Percentiles rank a stretch among this genome's conserved stretches.
These are phyloP conservation scores for Tylopilus plumbeoviolaceoides DNA, from an alignment of 768 basidiomycete species.

Conservation along the genomic window DNA sequence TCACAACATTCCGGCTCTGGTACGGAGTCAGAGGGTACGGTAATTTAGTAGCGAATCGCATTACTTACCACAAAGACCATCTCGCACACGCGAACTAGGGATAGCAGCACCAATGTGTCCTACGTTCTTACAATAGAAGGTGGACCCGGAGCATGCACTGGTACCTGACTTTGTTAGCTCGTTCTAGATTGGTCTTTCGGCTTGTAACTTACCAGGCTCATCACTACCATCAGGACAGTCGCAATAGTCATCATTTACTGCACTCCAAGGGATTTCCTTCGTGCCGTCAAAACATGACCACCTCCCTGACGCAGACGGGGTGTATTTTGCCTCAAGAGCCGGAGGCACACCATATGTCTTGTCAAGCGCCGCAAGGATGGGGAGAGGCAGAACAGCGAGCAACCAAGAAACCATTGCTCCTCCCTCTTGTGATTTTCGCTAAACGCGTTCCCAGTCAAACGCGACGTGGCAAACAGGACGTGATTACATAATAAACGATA, in stretches of 20 bases:
- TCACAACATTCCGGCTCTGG: slow-evolving; percentile 92
- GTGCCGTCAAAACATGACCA: slow-evolving; percentile 85
- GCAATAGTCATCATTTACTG: slow-evolving; percentile 93
- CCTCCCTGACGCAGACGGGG: slow-evolving; percentile 42
- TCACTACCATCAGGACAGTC: slow-evolving; percentile 95
- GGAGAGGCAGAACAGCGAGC: slow-evolving; percentile 37
- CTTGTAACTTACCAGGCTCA: slow-evolving; percentile 65
- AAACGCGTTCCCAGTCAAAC: background rate
- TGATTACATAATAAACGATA: slow-evolving; percentile 19
- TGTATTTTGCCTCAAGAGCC: slow-evolving; percentile 51
- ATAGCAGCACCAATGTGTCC: slow-evolving; percentile 85
- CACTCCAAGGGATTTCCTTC: slow-evolving; percentile 70
- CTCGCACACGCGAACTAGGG: slow-evolving; percentile 78
- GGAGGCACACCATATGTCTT: slow-evolving; percentile 60
- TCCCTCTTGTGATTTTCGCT: too few species aligned
- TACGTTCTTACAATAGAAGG: slow-evolving; percentile 82
- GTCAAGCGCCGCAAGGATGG: slow-evolving; percentile 38
- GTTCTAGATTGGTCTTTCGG: slow-evolving; percentile 4
- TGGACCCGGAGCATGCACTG: slow-evolving; percentile 70
- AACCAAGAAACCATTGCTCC: slow-evolving; percentile 50
- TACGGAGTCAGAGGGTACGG: slow-evolving; percentile 10
- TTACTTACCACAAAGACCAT: slow-evolving; percentile 86
- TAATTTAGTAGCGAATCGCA: background rate
- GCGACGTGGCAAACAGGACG: background rate
- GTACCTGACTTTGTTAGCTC: slow-evolving; percentile 52